Base-by-base conservation (phyloP, 352 stramenopile species). In the Pythium volutum region DNA sequence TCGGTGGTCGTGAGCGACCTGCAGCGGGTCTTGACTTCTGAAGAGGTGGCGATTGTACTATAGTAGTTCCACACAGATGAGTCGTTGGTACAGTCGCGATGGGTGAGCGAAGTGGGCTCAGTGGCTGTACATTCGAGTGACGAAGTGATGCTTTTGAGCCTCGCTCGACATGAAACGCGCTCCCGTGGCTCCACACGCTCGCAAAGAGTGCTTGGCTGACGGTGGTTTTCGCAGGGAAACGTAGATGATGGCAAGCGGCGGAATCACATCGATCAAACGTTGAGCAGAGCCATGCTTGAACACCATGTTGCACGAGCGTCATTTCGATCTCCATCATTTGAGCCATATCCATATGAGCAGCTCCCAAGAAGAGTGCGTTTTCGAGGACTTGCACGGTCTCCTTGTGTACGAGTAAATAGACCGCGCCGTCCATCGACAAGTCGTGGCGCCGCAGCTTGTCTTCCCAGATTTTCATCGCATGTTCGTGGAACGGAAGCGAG, bases 281-380 rank as follows among this genome's bases (percentile, higher is more conserved):
- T 33, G 55, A 42, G 11, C 15, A 16, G 9, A 43, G 12, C 42
- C 18, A 41, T 8, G 14, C n/a, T 25, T 42, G 25, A 18, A 16
- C 2, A 29, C 25, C 16, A 3, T 80, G 42, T 51, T 67, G 69
- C 9, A 72, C 60, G 10, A 86, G 49, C 0, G 70, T 59, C 54
- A 85, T 67, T 48, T 90, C 81, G 11, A 88, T 47, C 46, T 88
- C 75, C 66, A 88, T 73, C 26, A 84, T 55, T 64, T 88, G 75
- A 12, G 80, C 73, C 20, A 73, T 75, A 18, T 65, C 69, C 42
- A 88, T 31, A 2, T 46, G 29, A 4, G 62, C 41, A 33, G 62
- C 50, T 45, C 69, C 64, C 16, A 88, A 25, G 33, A 90, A 64
- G 12, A 72, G 73, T 2, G 66, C 70, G 23, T 62, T 76, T 61